Evolutionary conservation across 345 rosid species (phyloP).

Genomic region (Eucalyptus virginea): DNA sequence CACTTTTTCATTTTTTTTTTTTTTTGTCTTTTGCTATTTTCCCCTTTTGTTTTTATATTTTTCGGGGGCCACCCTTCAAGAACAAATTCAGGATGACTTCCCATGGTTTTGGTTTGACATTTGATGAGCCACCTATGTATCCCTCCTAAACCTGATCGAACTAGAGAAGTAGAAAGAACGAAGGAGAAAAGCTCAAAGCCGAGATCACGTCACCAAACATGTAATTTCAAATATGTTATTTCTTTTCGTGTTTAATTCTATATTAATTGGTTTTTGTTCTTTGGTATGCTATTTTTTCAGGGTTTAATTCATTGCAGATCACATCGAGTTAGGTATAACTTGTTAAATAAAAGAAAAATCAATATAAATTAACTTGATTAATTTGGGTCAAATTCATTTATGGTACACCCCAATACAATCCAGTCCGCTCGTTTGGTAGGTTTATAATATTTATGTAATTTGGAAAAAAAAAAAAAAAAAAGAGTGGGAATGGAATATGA

Average conservation of each 20-base stretch:
- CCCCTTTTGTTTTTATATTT: not conserved
- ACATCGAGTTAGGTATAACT: not conserved
- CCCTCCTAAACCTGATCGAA: not conserved
- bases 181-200: not conserved
- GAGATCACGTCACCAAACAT: no score
- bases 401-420: not conserved
- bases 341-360: no score
- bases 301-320: not conserved
- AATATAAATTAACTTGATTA: not conserved
- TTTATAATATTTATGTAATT: not conserved
- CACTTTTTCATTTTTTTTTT: not conserved
- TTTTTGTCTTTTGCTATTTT: no score
- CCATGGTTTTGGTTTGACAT: not conserved
- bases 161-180: not conserved
- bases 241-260: not conserved
- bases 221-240: not conserved
- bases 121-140: not conserved
- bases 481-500: not conserved
- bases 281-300: not conserved
- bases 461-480: no score
- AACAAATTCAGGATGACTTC: not conserved
- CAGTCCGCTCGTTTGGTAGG: not conserved
- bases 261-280: not conserved
- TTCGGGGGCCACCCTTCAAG: not conserved
- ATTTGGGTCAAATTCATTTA: not conserved